Conservation (phyloP, 371 early-diverging fungal genomes). For the Mortierella sp. region DNA sequence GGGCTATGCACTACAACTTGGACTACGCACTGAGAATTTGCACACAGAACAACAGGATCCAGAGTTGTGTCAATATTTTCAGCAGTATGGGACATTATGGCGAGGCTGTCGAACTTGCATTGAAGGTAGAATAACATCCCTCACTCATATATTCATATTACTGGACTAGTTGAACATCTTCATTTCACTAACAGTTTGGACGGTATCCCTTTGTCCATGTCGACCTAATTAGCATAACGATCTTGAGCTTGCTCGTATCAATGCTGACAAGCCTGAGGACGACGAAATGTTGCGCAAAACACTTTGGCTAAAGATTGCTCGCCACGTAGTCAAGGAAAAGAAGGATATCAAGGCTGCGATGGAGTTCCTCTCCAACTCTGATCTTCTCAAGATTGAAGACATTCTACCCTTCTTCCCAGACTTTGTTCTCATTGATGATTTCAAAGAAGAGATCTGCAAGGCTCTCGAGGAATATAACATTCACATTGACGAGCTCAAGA, state of each 20-base stretch:
- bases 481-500: slow-evolving; percentile 83
- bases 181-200: too few relatives aligned
- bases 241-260: slow-evolving; percentile 87
- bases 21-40: slow-evolving; percentile 92
- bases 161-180: neutral
- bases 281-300: slow-evolving; percentile 84
- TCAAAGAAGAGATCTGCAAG: slow-evolving; percentile 89
- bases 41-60: slow-evolving; percentile 77
- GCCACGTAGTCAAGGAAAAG: slow-evolving; percentile 85
- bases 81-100: slow-evolving; percentile 86
- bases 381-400: slow-evolving; percentile 93
- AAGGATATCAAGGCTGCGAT: slow-evolving; percentile 90
- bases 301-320: slow-evolving; percentile 94
- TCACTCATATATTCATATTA: neutral
- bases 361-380: slow-evolving; percentile 81
- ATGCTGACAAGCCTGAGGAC: slow-evolving; percentile 92
- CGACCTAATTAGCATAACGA: slow-evolving; percentile 73
- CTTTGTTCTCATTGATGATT: slow-evolving; percentile 93
- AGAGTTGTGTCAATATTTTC: slow-evolving; percentile 88
- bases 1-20: slow-evolving; percentile 82
- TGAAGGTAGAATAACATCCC: slow-evolving; percentile 66
- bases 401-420: slow-evolving; percentile 96
- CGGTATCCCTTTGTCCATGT: neutral
- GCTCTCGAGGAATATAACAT: slow-evolving; percentile 90
- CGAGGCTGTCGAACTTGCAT: slow-evolving; percentile 88